Evolutionary conservation across 139 green algal genomes (phyloP).

Genomic region (Chlamydomonas sp.): DNA sequence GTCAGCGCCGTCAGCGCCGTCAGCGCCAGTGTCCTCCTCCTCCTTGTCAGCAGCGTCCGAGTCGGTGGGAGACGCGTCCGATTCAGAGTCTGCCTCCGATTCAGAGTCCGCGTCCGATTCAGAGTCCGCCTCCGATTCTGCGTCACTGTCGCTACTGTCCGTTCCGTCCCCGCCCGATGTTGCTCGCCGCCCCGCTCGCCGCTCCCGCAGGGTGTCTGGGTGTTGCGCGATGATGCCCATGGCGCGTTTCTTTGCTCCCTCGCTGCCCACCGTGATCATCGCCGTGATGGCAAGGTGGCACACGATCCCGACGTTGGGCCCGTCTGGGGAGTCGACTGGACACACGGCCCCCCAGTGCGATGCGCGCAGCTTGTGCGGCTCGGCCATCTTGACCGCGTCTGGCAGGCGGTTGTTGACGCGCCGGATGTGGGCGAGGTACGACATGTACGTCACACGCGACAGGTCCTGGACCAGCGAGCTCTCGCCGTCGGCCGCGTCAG

Average conservation of each 20-base stretch:
- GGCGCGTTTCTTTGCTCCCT: background rate
- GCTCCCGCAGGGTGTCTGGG: background rate
- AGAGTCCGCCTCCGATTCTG: no score
- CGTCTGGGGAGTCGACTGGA: constrained; percentile 74
- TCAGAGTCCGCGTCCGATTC: no score
- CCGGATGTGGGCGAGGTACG: constrained; percentile 48
- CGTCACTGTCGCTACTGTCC: no score
- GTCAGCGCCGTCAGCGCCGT: no score
- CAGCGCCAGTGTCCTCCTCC: no score
- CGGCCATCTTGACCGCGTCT: constrained; percentile 16
- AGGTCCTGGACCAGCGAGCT: constrained; percentile 34
- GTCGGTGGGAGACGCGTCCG: no score
- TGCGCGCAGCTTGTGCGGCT: constrained; percentile 52
- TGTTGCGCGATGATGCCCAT: background rate
- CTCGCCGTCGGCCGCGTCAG: background rate
- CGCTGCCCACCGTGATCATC: background rate
- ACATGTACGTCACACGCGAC: constrained; percentile 48
- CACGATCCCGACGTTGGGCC: constrained; percentile 20
- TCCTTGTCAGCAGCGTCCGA: no score
- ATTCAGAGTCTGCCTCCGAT: no score
- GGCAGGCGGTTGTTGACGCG: constrained; percentile 50
- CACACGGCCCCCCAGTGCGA: constrained; percentile 60
- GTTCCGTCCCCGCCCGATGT: no score
- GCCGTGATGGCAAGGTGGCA: constrained; percentile 94
- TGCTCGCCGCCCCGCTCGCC: no score